Evolutionary conservation across 129 eudicot genomes (phyloP), one percentile per base, ranked within the genome.

Genomic region (Tagetes patula): DNA sequence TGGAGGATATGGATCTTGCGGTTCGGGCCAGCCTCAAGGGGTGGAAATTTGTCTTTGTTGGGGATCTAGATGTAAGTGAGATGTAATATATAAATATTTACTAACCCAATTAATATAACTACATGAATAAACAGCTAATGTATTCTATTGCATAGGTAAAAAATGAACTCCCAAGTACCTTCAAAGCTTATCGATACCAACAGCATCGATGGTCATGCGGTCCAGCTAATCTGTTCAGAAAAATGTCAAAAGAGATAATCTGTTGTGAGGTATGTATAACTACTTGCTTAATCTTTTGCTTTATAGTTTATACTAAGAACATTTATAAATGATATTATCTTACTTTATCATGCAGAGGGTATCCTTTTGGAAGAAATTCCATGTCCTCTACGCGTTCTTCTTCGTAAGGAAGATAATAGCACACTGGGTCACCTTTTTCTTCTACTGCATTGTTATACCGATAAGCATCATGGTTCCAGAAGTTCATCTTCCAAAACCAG

Each of bases 151-250:
- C 30, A 47, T 46, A 87, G 97, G 97, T 91, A 7, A 91, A 84
- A 79, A 91, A 86, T 66, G 97, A 91, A 71, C 95, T 91, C 59
- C 97, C 97, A 41, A 88, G 97, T 64, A 91, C 95, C 45, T 88
- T 87, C 70, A 91, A 91, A 80, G 95, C 95, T 20, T 91, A 84
- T 71, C 72, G 97, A 20, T 91, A 20, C 75, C 97, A 91, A 74
- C 97, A 91, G 74, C 97, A 91, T 74, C 89, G 97, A n/a, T 91
- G 97, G 97, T 91, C 97, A 52, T 91, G 97, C 62, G 97, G 97
- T 36, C 97, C 95, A 1, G 97, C 97, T 32, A 91, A 91, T 79
- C 86, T 91, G 37, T 88, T 91, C 70, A 82, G 84, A 52, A 91
- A 91, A 77, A 88, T 91, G 97, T 70, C 87, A 62, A 80, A 75